Base-by-base conservation (phyloP, 2,329 filamentous ascomycete genomes). In the Sphaceloma murrayae region DNA sequence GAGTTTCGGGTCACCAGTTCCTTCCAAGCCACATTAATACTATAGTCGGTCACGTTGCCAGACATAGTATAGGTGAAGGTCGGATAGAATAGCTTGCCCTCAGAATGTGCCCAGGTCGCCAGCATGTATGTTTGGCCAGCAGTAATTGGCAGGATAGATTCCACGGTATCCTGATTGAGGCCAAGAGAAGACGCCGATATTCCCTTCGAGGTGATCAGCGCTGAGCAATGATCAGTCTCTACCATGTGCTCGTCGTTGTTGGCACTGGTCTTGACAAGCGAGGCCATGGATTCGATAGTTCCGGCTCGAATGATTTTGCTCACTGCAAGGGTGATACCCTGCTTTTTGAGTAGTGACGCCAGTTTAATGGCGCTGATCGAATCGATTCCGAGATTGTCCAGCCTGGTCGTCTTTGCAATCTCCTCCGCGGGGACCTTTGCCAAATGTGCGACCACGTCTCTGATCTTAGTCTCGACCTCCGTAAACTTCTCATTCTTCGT, bases 331-430 rank as follows among this genome's bases (percentile, higher is more conserved):
- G 65, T 61, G 5, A 94, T 62, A 0, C 70, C 74, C 31, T 70
- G 63, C 52, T 75, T 82, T 31, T 76, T 78, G 3, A 95, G 66
- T 5, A 87, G 67, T 0, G 80, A 74, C 6, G 79, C 77, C 3
- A 87, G 78, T 55, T 91, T 93, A 65, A 95, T 91, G 1, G 86
- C 82, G 51, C 81, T 89, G 59, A 95, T 94, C 0, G 88, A 95
- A 58, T 95, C 88, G 1, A 95, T 74, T 0, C 88, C 88, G 1
- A 95, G 70, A 50, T 91, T 80, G 60, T 91, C 94, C 9, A 94
- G 74, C 0, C 74, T 85, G 40, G 78, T 74, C 1, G 69, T 66
- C 45, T 69, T 70, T 2, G 65, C 61, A 42, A 94, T 82, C 1
- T 75, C 67, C 0, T 67, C 56, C 13, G 68, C 61, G 0, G 78